A percentile compares a stretch with the other conserved stretches of the same genome.
Conservation (phyloP, 106 monocot genomes). For the Narthecium ossifragum region DNA sequence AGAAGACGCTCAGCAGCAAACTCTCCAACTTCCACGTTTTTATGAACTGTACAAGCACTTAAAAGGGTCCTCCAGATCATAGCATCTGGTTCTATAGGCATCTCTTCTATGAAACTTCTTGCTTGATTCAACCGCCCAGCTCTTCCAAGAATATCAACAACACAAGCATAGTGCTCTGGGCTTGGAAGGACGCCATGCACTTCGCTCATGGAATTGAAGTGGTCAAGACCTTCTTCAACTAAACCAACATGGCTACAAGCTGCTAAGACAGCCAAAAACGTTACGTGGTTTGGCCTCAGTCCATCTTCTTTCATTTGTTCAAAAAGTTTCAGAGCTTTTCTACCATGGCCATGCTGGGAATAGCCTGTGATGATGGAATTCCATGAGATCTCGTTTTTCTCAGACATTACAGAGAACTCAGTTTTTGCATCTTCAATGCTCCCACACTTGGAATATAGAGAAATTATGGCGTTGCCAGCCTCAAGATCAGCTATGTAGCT, state of each 20-base stretch:
- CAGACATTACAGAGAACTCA: constrained; percentile 41
- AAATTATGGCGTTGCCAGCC: constrained; percentile 58
- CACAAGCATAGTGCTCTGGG: constrained; percentile 70
- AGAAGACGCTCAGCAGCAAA: constrained; percentile 53
- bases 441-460: constrained; percentile 83
- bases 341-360: constrained; percentile 75
- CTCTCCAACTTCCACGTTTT: constrained; percentile 71
- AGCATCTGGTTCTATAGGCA: constrained; percentile 56
- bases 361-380: constrained; percentile 83
- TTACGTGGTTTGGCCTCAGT: constrained; percentile 53
- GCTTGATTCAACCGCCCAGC: constrained; percentile 64
- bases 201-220: constrained; percentile 56
- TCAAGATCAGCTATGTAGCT: constrained; percentile 58
- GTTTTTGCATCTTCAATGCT: constrained; percentile 54
- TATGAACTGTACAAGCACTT: constrained; percentile 70
- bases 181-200: constrained; percentile 36
- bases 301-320: constrained; percentile 53
- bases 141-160: constrained; percentile 81
- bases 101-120: constrained; percentile 42
- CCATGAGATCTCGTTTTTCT: constrained; percentile 69
- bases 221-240: constrained; percentile 52
- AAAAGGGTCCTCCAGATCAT: constrained; percentile 87
- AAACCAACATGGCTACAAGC: constrained; percentile 88
- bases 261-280: constrained; percentile 69
- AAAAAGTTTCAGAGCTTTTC: constrained; percentile 56